phyloP scores from a whole-genome alignment of 2,329 filamentous ascomycete genomes.

The Microsporum ferrugineum region DNA sequence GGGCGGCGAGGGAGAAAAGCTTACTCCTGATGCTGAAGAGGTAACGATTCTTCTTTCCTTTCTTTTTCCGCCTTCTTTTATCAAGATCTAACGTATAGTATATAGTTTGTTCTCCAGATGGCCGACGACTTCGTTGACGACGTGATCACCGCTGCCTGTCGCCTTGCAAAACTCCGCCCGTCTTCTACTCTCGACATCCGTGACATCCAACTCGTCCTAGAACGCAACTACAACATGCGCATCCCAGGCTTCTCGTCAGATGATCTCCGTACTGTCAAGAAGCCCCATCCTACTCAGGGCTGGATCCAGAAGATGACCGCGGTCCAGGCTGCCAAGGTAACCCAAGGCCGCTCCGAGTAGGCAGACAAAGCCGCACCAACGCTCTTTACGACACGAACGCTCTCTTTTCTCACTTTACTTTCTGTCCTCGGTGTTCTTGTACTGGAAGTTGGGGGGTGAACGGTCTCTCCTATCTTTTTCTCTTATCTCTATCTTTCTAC shows the following conservation, averaged over 20 bases:
- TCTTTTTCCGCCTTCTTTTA: neutral
- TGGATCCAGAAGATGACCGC: conserved; percentile 98
- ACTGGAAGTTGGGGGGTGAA: neutral
- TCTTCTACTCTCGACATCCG: conserved; percentile 83
- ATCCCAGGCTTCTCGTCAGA: conserved; percentile 92
- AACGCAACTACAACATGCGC: conserved; percentile 78
- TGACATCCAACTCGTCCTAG: conserved; percentile 70
- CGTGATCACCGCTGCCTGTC: conserved; percentile 75
- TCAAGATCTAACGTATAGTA: neutral
- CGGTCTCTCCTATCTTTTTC: neutral
- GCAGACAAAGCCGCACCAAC: neutral
- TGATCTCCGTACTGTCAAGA: conserved; percentile 85
- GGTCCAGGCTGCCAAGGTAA: conserved; percentile 79
- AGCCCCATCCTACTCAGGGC: conserved; percentile 72
- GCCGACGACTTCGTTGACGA: conserved; percentile 93
- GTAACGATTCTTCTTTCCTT: conserved; percentile 40
- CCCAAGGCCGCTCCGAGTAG: conserved; percentile 34
- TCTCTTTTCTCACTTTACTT: neutral
- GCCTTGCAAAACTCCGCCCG: conserved; percentile 83
- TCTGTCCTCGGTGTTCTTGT: neutral
- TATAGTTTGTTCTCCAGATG: conserved; percentile 69
- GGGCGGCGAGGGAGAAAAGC: conserved; percentile 59
- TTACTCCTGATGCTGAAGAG: conserved; percentile 92
- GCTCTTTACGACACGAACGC: neutral
- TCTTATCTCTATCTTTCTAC: neutral